phyloP scores from a whole-genome alignment of 148 eudicot species.

The Pharnaceum exiguum region DNA sequence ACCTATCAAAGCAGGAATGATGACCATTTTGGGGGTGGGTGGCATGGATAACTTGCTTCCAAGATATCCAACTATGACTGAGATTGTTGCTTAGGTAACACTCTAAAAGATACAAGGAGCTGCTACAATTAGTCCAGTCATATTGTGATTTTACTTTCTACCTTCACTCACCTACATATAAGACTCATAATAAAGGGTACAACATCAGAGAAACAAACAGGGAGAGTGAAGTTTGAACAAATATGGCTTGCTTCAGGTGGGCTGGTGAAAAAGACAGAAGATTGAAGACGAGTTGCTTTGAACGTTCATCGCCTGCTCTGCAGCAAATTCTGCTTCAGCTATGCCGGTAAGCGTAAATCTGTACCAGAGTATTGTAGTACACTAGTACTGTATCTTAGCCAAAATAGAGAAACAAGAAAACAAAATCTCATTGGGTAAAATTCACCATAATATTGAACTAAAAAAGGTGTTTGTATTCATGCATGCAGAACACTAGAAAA shows the following conservation, averaged over 20 bases:
- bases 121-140: constrained; percentile 20
- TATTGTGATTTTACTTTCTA: not conserved
- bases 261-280: constrained; percentile 1
- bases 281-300: constrained; percentile 17
- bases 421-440: too few species aligned
- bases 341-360: constrained; percentile 12
- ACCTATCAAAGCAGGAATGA: too few species aligned
- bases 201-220: not conserved
- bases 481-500: too few species aligned
- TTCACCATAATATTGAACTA: too few species aligned
- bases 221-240: not conserved
- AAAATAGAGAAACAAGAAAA: too few species aligned
- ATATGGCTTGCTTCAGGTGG: constrained; percentile 28
- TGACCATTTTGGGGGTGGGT: too few species aligned
- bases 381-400: not conserved
- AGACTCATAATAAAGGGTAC: not conserved
- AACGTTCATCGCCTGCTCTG: constrained; percentile 31
- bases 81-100: constrained; percentile 24
- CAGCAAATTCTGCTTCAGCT: constrained; percentile 26
- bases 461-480: too few species aligned
- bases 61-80: constrained; percentile 14
- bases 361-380: too few species aligned
- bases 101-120: constrained; percentile 20
- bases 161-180: constrained; percentile 7
- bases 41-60: constrained; percentile 19